Conservation (phyloP, 305 asterid genomes). For the Fraxinus xanthoxyloides region DNA sequence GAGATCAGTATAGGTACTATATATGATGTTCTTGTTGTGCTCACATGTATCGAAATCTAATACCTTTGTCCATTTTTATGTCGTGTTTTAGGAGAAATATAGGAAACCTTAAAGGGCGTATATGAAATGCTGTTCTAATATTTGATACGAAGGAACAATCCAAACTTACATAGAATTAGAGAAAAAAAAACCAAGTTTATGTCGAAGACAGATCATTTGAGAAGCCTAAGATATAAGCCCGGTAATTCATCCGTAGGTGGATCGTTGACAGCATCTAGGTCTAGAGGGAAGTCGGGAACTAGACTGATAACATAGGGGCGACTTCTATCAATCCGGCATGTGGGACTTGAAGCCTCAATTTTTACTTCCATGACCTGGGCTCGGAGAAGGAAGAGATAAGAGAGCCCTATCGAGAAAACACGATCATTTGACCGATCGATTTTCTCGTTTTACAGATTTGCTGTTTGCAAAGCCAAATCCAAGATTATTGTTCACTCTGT, state of each 20-base stretch:
- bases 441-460: background rate
- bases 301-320: background rate
- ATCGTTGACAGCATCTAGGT: background rate
- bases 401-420: background rate
- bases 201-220: background rate
- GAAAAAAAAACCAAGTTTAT: background rate
- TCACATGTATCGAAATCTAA: background rate
- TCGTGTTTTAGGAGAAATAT: background rate
- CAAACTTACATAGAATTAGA: background rate
- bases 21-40: background rate
- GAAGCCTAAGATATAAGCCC: background rate
- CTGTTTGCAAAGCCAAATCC: background rate
- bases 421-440: background rate
- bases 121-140: background rate
- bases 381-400: background rate
- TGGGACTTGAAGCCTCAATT: background rate
- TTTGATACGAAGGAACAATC: background rate
- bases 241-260: background rate
- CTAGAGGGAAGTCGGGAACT: background rate
- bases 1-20: background rate
- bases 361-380: background rate
- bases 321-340: background rate
- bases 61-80: background rate
- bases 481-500: conserved; percentile 5
- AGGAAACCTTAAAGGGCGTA: background rate